These are phyloP conservation scores for Rhizopogon sp. DNA, from an alignment of 768 basidiomycete species.

Conservation along the genomic window DNA sequence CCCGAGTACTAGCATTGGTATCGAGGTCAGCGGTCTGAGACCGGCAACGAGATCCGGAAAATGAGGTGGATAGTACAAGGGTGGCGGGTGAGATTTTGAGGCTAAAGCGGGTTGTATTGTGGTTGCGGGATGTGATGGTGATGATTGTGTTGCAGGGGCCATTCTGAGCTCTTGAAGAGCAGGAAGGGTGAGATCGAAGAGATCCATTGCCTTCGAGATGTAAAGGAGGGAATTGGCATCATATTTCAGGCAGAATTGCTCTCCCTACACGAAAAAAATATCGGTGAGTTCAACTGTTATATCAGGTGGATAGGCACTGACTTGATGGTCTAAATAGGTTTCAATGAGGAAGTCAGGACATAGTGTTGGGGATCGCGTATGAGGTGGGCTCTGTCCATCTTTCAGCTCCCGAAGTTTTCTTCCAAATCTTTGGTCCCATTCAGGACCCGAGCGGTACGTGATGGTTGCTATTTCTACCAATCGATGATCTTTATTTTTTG, in stretches of 20 bases:
- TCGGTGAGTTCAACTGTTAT: constrained; percentile 2
- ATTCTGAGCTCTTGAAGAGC: constrained; percentile 70
- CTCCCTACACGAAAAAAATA: constrained; percentile 50
- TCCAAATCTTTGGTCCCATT: constrained; percentile 98
- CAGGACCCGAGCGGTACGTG: constrained; percentile 97
- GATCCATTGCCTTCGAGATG: constrained; percentile 98
- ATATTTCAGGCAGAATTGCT: constrained; percentile 97
- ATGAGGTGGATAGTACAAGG: constrained; percentile 68
- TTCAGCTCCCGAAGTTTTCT: constrained; percentile 57
- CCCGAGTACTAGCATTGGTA: constrained; percentile 82
- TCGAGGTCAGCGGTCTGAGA: constrained; percentile 66
- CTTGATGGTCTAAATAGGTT: constrained; percentile 94
- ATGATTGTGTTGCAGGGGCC: constrained; percentile 19
- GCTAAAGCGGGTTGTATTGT: constrained; percentile 36
- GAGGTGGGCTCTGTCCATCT: constrained; percentile 13
- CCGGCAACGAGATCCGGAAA: constrained; percentile 75
- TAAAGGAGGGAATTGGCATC: constrained; percentile 99
- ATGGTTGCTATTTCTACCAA: constrained; percentile 93
- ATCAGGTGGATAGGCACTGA: constrained; percentile 14
- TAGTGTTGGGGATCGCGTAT: constrained; percentile 55
- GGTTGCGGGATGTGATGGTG: constrained; percentile 6
- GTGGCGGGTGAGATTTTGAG: constrained; percentile 69
- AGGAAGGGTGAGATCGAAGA: constrained; percentile 89
- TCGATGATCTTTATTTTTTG: constrained; percentile 1
- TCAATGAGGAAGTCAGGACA: constrained; percentile 99